Percentiles rank a stretch among this genome's conserved stretches.
Conservation (phyloP, 1,284 basidiomycete species). For the Ustilago tritici region DNA sequence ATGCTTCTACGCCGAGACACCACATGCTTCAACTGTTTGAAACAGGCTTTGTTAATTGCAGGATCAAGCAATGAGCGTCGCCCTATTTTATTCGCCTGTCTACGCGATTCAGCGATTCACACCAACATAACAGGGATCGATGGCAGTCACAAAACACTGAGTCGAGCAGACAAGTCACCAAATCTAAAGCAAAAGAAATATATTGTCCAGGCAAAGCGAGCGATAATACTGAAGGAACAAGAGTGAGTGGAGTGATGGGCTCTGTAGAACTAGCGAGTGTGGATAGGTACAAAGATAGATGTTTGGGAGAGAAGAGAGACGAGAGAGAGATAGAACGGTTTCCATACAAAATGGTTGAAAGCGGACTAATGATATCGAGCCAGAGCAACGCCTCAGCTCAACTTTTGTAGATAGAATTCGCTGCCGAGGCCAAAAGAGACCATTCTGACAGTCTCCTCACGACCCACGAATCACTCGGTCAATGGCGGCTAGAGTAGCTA, state of each 20-base stretch:
- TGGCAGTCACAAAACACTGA: neutral
- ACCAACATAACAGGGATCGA: neutral
- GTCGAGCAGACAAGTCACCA: neutral
- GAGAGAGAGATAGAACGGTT: neutral
- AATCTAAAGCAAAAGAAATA: neutral
- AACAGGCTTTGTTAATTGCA: neutral
- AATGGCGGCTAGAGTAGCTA: constrained; percentile 29
- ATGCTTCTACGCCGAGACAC: no score
- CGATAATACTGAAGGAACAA: constrained; percentile 5
- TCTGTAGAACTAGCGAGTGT: constrained; percentile 2
- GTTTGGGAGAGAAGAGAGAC: constrained; percentile 1
- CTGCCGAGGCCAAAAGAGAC: neutral
- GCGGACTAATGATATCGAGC: neutral
- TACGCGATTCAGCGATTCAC: neutral
- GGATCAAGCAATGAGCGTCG: neutral
- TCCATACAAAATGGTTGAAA: neutral
- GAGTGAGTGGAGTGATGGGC: neutral
- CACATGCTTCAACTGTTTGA: no score
- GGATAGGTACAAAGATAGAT: constrained; percentile 1
- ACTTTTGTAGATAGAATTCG: constrained; percentile 4
- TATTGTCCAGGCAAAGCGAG: constrained; percentile 23
- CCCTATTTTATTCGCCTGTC: no score
- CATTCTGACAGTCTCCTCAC: neutral
- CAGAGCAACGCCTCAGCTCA: constrained; percentile 6
- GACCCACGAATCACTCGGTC: neutral